phyloP scores from a whole-genome alignment of 1,139 yeast species.

The Candida glucosophila region DNA sequence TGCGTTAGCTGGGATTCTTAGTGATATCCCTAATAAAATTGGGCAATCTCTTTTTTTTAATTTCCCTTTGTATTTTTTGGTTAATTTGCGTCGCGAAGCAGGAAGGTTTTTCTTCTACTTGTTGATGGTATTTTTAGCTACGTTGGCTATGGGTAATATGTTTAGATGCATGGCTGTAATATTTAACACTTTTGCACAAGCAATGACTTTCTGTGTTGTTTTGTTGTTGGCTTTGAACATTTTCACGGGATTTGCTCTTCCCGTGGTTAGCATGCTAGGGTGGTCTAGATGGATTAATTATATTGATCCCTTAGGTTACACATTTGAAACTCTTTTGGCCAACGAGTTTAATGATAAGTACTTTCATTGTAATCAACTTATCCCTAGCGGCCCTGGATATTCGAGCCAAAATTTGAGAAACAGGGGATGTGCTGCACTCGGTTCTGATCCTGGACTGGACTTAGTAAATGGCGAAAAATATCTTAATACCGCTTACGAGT shows the following conservation, averaged over 20 bases:
- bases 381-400: conserved; percentile 46
- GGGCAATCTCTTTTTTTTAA: conserved; percentile 36
- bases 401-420: conserved; percentile 19
- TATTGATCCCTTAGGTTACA: conserved; percentile 49
- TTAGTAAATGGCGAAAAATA: conserved; percentile 54
- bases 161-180: conserved; percentile 55
- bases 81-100: conserved; percentile 46
- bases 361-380: conserved; percentile 37
- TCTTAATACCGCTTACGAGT: conserved; percentile 36
- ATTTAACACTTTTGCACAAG: conserved; percentile 45
- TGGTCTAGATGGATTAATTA: conserved; percentile 59
- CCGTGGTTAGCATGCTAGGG: conserved; percentile 49
- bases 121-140: conserved; percentile 32
- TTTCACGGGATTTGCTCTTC: conserved; percentile 54
- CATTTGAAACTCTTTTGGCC: conserved; percentile 48
- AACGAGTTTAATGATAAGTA: conserved; percentile 44
- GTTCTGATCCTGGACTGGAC: conserved; percentile 49
- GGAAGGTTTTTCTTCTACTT: conserved; percentile 53
- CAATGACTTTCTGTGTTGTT: conserved; percentile 55
- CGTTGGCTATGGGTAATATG: conserved; percentile 47
- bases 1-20: conserved; percentile 48
- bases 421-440: conserved; percentile 55
- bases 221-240: conserved; percentile 44
- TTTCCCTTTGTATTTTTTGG: conserved; percentile 48
- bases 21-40: conserved; percentile 50